phyloP scores from a whole-genome alignment of 768 basidiomycete genomes.

The Calocybe gangraenosa region DNA sequence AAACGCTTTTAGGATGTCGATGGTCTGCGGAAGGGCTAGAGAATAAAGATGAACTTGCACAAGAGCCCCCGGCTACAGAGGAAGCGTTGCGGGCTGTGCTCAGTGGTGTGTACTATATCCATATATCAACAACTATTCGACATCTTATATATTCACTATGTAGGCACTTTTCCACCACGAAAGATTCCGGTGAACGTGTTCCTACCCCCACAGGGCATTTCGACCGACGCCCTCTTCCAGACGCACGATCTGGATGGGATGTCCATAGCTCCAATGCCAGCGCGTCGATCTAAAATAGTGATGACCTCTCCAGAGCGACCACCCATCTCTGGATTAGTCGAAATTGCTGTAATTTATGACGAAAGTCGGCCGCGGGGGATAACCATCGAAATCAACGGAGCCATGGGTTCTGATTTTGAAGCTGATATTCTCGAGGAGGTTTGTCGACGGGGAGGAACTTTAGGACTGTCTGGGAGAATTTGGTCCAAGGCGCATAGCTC shows the following conservation, averaged over 20 bases:
- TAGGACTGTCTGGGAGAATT: conserved; percentile 66
- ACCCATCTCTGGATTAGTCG: conserved; percentile 60
- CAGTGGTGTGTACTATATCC: conserved; percentile 37
- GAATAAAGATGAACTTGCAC: conserved; percentile 21
- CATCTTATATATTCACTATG: too few species aligned
- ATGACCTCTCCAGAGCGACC: conserved; percentile 65
- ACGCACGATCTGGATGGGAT: conserved; percentile 33
- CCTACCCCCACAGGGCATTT: conserved; percentile 40
- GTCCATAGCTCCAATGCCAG: conserved; percentile 28
- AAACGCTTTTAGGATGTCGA: conserved; percentile 51
- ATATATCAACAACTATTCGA: not conserved
- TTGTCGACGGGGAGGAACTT: conserved; percentile 65
- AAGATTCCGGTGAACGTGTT: conserved; percentile 74
- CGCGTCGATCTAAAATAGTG: conserved; percentile 49
- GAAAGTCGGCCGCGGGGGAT: conserved; percentile 51
- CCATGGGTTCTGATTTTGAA: conserved; percentile 53
- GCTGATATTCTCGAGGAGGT: conserved; percentile 61
- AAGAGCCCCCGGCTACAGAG: conserved; percentile 38
- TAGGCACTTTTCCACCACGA: conserved; percentile 50
- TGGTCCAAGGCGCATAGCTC: conserved; percentile 41
- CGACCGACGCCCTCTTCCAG: conserved; percentile 40
- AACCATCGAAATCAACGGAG: conserved; percentile 52
- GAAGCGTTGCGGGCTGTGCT: conserved; percentile 64
- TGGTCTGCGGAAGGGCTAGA: conserved; percentile 57
- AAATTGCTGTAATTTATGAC: conserved; percentile 62